These are phyloP conservation scores for Dimocarpus longan DNA, from an alignment of 345 rosid species.

Conservation along the genomic window DNA sequence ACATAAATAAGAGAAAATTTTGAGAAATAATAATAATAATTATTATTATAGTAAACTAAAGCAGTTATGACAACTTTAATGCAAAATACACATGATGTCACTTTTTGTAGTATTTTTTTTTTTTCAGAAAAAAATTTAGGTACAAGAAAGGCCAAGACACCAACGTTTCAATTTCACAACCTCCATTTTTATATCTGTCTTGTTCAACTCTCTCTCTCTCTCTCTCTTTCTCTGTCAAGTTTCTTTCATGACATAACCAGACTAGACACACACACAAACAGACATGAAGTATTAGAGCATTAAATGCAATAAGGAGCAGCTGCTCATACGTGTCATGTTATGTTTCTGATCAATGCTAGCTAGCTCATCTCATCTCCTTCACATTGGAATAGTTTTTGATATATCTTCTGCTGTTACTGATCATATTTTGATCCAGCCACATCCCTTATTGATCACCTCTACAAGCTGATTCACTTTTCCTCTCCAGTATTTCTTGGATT, in stretches of 20 bases:
- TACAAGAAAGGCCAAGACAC: neutral
- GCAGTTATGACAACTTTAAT: neutral
- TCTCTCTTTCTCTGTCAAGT: conserved; percentile 10
- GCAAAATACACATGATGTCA: neutral
- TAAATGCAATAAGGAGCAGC: conserved; percentile 2
- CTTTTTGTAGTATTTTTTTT: conserved; percentile 6
- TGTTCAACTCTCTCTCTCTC: conserved; percentile 12
- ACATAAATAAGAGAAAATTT: too few relatives aligned
- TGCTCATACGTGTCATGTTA: neutral
- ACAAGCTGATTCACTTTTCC: too few relatives aligned
- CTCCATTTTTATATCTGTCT: conserved; percentile 19
- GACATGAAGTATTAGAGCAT: neutral
- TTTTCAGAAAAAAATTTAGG: neutral
- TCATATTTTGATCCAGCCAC: neutral
- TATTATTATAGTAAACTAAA: too few relatives aligned
- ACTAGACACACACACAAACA: neutral
- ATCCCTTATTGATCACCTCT: neutral
- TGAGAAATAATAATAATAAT: too few relatives aligned
- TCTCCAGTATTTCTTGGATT: neutral
- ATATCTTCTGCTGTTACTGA: neutral
- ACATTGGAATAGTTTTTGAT: conserved; percentile 20
- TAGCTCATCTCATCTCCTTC: conserved; percentile 5
- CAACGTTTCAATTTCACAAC: conserved; percentile 14
- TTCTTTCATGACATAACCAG: neutral
- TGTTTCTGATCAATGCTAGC: neutral